These are phyloP conservation scores for Paramecium caudatum DNA, from an alignment of 73 alveolate genomes.

Conservation along the genomic window DNA sequence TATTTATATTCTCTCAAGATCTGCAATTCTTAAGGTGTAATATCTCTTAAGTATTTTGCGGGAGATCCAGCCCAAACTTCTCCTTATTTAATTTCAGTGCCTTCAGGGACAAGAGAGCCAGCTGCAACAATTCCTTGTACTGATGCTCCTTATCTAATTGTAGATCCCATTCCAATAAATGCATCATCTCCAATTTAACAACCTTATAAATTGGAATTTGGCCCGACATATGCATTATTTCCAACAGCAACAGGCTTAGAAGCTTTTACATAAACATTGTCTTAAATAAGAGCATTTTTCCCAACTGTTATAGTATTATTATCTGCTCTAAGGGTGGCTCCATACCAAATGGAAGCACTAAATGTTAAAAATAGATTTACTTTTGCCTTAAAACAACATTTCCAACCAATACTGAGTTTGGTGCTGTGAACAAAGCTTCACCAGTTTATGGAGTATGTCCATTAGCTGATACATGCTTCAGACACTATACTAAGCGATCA, in stretches of 20 bases:
- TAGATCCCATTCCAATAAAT: slow-evolving; percentile 90
- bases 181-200: slow-evolving; percentile 81
- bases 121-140: slow-evolving; percentile 88
- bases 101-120: slow-evolving; percentile 85
- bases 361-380: background rate
- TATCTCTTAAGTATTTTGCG: slow-evolving; percentile 86
- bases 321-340: slow-evolving; percentile 85
- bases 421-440: slow-evolving; percentile 83
- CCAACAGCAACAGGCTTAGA: slow-evolving; percentile 70
- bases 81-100: slow-evolving; percentile 65
- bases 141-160: slow-evolving; percentile 80
- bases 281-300: slow-evolving; percentile 81
- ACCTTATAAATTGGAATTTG: slow-evolving; percentile 81
- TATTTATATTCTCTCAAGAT: slow-evolving; percentile 78
- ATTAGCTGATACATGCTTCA: slow-evolving; percentile 64
- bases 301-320: slow-evolving; percentile 80
- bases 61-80: slow-evolving; percentile 90
- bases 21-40: slow-evolving; percentile 86
- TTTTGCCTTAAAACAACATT: slow-evolving; percentile 78
- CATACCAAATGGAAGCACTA: slow-evolving; percentile 87
- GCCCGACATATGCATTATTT: slow-evolving; percentile 84
- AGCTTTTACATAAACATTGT: slow-evolving; percentile 70
- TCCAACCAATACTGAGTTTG: slow-evolving; percentile 84
- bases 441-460: slow-evolving; percentile 54
- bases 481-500: slow-evolving; percentile 74